Evolutionary conservation across 352 stramenopile species (phyloP).

Genomic region (Plasmopara muralis): DNA sequence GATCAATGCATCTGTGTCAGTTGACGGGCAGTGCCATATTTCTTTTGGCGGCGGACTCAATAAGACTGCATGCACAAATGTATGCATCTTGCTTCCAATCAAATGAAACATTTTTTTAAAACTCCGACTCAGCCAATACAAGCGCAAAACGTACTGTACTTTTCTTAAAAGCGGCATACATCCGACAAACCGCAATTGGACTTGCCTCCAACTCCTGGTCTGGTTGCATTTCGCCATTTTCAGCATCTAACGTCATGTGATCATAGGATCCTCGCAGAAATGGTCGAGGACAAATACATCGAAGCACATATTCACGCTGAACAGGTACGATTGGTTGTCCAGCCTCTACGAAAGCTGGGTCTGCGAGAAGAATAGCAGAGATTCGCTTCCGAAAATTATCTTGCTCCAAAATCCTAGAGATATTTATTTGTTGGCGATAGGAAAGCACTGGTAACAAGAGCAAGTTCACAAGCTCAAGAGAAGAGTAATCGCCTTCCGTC

Average conservation of each 20-base stretch:
- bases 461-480: slow-evolving; percentile 35
- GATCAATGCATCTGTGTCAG: no score
- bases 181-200: slow-evolving; percentile 65
- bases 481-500: slow-evolving; percentile 5
- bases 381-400: slow-evolving; percentile 30
- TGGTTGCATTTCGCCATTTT: slow-evolving; percentile 20
- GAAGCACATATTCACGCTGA: slow-evolving; percentile 71
- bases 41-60: no score
- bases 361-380: slow-evolving; percentile 37
- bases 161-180: slow-evolving; percentile 75
- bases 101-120: slow-evolving; percentile 20
- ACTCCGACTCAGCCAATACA: slow-evolving; percentile 66
- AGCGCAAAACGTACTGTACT: slow-evolving; percentile 73
- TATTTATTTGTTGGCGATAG: slow-evolving; percentile 22
- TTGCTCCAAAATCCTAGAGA: slow-evolving; percentile 36
- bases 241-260: slow-evolving; percentile 10
- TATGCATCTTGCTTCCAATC: no score
- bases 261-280: slow-evolving; percentile 51
- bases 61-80: no score
- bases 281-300: slow-evolving; percentile 60
- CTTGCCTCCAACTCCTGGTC: slow-evolving; percentile 39
- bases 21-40: no score
- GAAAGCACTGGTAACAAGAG: slow-evolving; percentile 24
- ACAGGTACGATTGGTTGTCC: slow-evolving; percentile 22
- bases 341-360: slow-evolving; percentile 28